Evolutionary conservation across 2,329 filamentous ascomycete species (phyloP), one percentile per base, ranked within the genome.

Genomic region (Nemania diffusa): DNA sequence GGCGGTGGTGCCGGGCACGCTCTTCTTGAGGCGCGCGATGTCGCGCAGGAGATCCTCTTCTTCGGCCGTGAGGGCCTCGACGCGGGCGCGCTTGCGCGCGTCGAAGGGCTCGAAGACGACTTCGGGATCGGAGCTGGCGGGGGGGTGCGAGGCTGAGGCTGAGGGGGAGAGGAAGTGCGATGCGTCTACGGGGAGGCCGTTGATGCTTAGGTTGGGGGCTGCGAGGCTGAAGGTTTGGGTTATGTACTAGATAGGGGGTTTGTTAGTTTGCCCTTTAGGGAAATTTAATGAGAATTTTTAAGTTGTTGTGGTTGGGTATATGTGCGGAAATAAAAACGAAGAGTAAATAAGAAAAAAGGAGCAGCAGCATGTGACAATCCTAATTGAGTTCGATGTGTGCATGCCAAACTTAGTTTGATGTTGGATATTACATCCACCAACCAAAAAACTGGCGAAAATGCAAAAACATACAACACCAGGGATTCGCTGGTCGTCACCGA

Each of bases 1-100:
- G 8, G 87, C 85, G 0, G 82, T 81, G 9, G 79, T 73, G 17
- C 74, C 75, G 22, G 87, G 87, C 1, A 87, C 83, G 67, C 79
- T 78, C 68, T 84, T 83, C 77, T 89, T 89, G n/a, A 89, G 81
- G 32, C 81, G 79, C 7, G 88, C 88, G 72, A 91, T 88, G 73
- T 90, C 86, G 71, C 88, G 85, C 51, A 90, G 84, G 2, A 91
- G 82, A 73, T 87, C 87, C 74, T 90, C 88, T 72, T 91, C 88
- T 65, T 89, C 83, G 67, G 85, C 81, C 67, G 86, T 83, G n/a
- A 90, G 83, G 42, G 87, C 84, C 74, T 88, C 87, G 71, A 90
- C 85, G 72, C 83, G 84, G 68, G 84, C 81, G 74, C 88, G 87
- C 72, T 87, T 84, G 75, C 85, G 85, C 3, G 81, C 78, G 80